These are phyloP conservation scores for Hypoxylon sp. DNA, from an alignment of 2,329 filamentous ascomycete genomes.

Conservation along the genomic window DNA sequence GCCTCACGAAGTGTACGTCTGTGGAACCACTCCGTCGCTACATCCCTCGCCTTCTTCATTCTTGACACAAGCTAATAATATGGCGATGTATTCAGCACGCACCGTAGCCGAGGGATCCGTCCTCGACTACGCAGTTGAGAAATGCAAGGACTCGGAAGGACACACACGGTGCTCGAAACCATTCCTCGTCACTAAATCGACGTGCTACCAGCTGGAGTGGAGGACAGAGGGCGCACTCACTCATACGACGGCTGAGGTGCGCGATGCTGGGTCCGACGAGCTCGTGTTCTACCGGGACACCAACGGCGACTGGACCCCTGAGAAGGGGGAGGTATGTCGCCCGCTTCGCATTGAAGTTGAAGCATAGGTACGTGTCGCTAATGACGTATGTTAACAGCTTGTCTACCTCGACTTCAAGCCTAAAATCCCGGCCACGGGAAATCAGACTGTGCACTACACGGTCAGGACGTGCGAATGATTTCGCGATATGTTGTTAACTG, in stretches of 20 bases:
- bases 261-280: constrained; percentile 53
- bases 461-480: constrained; percentile 54
- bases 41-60: background rate
- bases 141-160: constrained; percentile 56
- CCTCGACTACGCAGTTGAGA: constrained; percentile 58
- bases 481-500: background rate
- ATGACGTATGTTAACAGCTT: too few relatives aligned
- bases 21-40: background rate
- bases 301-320: constrained; percentile 59
- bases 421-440: constrained; percentile 59
- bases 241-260: constrained; percentile 51
- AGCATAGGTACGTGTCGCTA: too few relatives aligned
- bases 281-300: constrained; percentile 61
- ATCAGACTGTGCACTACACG: constrained; percentile 59
- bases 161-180: constrained; percentile 57
- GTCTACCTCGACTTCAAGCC: constrained; percentile 62
- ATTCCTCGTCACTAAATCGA: constrained; percentile 55
- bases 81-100: constrained; percentile 32
- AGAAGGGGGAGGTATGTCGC: constrained; percentile 56
- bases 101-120: constrained; percentile 53
- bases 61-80: background rate
- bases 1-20: constrained; percentile 43
- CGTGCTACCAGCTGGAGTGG: constrained; percentile 59
- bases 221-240: constrained; percentile 55
- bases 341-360: background rate